Conservation (phyloP, 768 basidiomycete species). For the Naganishia randhawae region DNA sequence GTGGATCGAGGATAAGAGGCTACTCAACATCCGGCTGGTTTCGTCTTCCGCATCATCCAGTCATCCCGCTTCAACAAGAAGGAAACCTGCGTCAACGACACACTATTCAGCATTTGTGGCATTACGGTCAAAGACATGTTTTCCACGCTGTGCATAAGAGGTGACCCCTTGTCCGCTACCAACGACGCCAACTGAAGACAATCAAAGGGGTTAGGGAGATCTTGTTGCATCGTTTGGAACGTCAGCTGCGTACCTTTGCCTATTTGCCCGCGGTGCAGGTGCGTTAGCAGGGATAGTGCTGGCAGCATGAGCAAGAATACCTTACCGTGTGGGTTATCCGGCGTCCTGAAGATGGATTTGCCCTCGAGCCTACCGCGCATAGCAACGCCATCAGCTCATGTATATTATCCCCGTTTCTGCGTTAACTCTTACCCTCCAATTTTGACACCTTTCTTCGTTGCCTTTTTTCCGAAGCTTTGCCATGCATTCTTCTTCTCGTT, state of each 20-base stretch:
- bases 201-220: not conserved
- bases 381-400: not conserved
- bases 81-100: slow-evolving; percentile 4
- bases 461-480: slow-evolving; percentile 52
- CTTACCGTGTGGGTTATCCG: slow-evolving; percentile 46
- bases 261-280: slow-evolving; percentile 17
- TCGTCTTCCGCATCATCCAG: not conserved
- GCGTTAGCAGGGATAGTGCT: not conserved
- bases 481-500: slow-evolving; percentile 51
- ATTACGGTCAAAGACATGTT: slow-evolving; percentile 37
- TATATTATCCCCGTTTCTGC: no score
- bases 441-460: slow-evolving; percentile 51
- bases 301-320: slow-evolving; percentile 2
- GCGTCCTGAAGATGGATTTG: slow-evolving; percentile 49
- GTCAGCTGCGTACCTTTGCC: slow-evolving; percentile 32
- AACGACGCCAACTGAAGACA: slow-evolving; percentile 46
- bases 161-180: slow-evolving; percentile 49
- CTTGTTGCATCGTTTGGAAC: not conserved
- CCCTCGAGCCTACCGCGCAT: slow-evolving; percentile 42
- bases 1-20: slow-evolving; percentile 16
- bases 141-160: slow-evolving; percentile 48
- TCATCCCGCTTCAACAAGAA: not conserved
- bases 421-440: slow-evolving; percentile 43
- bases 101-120: slow-evolving; percentile 15
- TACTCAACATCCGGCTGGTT: slow-evolving; percentile 14